Percentiles rank a stretch among this genome's conserved stretches.
Conservation (phyloP, 768 basidiomycete genomes). For the Lentinus tigrinus region DNA sequence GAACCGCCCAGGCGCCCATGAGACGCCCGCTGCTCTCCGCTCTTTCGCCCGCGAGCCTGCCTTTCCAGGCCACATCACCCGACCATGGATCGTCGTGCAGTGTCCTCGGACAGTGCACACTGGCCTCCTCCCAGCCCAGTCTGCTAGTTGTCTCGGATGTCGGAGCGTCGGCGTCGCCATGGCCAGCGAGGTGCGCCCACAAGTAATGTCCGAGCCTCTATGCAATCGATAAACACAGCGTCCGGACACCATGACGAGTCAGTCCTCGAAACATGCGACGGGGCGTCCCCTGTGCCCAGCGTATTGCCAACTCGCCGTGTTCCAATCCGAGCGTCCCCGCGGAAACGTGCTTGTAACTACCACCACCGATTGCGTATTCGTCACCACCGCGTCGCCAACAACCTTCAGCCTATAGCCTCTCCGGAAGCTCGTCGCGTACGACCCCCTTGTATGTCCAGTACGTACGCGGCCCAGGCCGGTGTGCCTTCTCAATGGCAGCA, state of each 20-base stretch:
- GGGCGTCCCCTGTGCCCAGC: neutral
- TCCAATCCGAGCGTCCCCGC: neutral
- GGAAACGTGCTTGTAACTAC: neutral
- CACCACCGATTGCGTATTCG: neutral
- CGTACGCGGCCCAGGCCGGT: neutral
- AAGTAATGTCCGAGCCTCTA: neutral
- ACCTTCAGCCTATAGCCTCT: constrained; percentile 7
- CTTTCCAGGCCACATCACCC: neutral
- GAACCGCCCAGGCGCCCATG: constrained; percentile 6
- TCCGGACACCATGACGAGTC: neutral
- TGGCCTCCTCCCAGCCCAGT: neutral
- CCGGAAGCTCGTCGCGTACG: neutral
- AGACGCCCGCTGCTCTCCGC: neutral
- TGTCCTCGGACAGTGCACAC: too few species aligned
- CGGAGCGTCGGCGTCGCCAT: too few species aligned
- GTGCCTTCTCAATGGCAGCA: neutral
- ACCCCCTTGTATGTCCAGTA: neutral
- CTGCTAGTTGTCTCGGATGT: too few species aligned
- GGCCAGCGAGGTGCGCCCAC: neutral
- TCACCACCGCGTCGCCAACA: neutral
- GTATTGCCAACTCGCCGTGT: neutral
- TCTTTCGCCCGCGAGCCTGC: neutral
- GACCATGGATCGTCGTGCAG: neutral
- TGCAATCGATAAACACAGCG: neutral
- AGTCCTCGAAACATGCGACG: neutral